phyloP scores from a whole-genome alignment of 805 yeast species.

The Candida endomychidarum region DNA sequence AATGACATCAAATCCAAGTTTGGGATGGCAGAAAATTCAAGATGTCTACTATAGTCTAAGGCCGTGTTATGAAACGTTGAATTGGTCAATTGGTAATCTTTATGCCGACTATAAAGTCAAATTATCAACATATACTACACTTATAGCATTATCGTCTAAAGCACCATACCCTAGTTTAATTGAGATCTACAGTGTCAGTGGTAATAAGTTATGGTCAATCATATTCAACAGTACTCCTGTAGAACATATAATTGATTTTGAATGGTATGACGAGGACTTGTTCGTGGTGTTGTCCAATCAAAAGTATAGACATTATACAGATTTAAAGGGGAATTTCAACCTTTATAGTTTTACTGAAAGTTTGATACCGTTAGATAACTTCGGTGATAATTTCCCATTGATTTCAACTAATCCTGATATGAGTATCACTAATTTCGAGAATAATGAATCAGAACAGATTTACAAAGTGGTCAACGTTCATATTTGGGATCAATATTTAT shows the following conservation, averaged over 20 bases:
- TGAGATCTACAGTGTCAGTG: constrained; percentile 37
- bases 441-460: constrained; percentile 29
- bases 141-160: constrained; percentile 51
- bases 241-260: constrained; percentile 54
- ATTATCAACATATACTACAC: constrained; percentile 53
- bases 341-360: constrained; percentile 40
- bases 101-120: constrained; percentile 43
- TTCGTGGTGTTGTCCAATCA: constrained; percentile 56
- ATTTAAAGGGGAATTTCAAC: constrained; percentile 65
- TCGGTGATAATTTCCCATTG: constrained; percentile 8
- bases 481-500: constrained; percentile 14
- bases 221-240: constrained; percentile 43
- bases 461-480: constrained; percentile 17
- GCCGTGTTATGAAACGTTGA: constrained; percentile 51
- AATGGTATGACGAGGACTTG: constrained; percentile 53
- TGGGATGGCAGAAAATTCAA: constrained; percentile 77
- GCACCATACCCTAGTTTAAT: constrained; percentile 37
- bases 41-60: constrained; percentile 66
- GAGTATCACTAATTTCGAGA: constrained; percentile 34
- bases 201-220: constrained; percentile 34
- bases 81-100: constrained; percentile 48
- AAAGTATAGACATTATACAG: constrained; percentile 56
- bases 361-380: constrained; percentile 19
- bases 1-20: constrained; percentile 39
- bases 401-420: constrained; percentile 15